phyloP scores from a whole-genome alignment of 768 basidiomycete species.

The Inosperma sp. region DNA sequence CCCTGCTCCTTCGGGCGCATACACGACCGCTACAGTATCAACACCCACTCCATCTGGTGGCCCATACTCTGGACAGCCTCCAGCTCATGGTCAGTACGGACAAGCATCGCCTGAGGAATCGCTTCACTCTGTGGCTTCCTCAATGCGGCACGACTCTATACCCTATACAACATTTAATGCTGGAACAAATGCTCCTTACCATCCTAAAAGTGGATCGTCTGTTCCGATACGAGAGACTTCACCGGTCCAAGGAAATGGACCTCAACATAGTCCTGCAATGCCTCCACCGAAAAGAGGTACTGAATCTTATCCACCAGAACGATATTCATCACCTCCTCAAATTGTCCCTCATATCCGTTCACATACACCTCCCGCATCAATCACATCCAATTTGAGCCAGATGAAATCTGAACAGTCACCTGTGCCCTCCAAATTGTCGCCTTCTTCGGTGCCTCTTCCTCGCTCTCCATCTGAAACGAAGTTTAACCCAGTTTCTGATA shows the following conservation, averaged over 20 bases:
- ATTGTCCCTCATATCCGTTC: neutral
- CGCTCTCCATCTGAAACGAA: slow-evolving; percentile 17
- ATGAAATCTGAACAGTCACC: neutral
- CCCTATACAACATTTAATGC: neutral
- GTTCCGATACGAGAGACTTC: no score
- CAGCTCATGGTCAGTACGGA: neutral
- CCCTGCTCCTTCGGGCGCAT: slow-evolving; percentile 7
- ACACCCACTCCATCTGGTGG: neutral
- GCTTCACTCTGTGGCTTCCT: neutral
- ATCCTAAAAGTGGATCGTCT: no score
- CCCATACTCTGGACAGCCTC: neutral
- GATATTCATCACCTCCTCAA: neutral
- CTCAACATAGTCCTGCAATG: neutral
- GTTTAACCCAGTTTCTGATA: slow-evolving; percentile 1
- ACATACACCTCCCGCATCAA: neutral
- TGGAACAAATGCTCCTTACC: no score
- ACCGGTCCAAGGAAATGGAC: no score
- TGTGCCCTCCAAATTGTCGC: slow-evolving; percentile 11
- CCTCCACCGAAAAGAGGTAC: neutral
- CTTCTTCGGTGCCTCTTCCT: slow-evolving; percentile 20
- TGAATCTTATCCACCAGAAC: neutral
- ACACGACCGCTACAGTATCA: slow-evolving; percentile 9
- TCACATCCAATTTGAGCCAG: neutral
- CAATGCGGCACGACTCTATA: neutral
- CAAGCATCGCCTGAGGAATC: neutral